Conservation (phyloP, 2,329 filamentous ascomycete genomes). For the Fusarium verrucosum region DNA sequence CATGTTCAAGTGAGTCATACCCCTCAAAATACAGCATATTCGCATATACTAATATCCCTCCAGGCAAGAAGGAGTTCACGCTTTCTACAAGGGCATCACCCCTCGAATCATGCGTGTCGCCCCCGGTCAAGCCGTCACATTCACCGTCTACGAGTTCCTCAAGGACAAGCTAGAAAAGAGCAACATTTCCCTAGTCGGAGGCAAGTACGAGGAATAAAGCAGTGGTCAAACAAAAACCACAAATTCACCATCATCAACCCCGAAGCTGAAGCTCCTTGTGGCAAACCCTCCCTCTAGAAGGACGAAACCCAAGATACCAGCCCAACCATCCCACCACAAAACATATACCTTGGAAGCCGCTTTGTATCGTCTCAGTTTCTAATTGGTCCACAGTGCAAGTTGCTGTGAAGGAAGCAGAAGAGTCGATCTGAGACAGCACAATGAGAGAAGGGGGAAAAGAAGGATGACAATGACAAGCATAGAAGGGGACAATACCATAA, state of each 20-base stretch:
- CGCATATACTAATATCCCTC: slow-evolving; percentile 9
- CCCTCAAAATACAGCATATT: rapidly evolving
- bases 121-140: slow-evolving; percentile 85
- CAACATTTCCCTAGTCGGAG: slow-evolving; percentile 66
- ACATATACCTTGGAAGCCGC: neutral
- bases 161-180: slow-evolving; percentile 77
- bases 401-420: slow-evolving; percentile 26
- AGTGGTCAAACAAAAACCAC: neutral
- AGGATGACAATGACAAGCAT: slow-evolving; percentile 19
- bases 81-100: slow-evolving; percentile 99
- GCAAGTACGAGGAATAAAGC: slow-evolving; percentile 72
- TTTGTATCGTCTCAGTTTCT: slow-evolving; percentile 21
- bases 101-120: slow-evolving; percentile 97
- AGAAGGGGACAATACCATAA: slow-evolving; percentile 41
- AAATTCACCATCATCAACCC: neutral
- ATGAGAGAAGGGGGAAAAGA: slow-evolving; percentile 1
- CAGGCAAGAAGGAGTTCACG: slow-evolving; percentile 89
- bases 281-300: neutral
- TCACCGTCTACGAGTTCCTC: slow-evolving; percentile 81
- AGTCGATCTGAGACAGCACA: slow-evolving; percentile 21
- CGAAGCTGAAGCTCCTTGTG: neutral
- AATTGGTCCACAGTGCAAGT: slow-evolving; percentile 28
- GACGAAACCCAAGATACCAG: neutral
- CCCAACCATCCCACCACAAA: neutral
- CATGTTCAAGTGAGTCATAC: slow-evolving; percentile 76